These are phyloP conservation scores for Alternaria sp. DNA, from an alignment of 2,329 filamentous ascomycete genomes.

Conservation along the genomic window DNA sequence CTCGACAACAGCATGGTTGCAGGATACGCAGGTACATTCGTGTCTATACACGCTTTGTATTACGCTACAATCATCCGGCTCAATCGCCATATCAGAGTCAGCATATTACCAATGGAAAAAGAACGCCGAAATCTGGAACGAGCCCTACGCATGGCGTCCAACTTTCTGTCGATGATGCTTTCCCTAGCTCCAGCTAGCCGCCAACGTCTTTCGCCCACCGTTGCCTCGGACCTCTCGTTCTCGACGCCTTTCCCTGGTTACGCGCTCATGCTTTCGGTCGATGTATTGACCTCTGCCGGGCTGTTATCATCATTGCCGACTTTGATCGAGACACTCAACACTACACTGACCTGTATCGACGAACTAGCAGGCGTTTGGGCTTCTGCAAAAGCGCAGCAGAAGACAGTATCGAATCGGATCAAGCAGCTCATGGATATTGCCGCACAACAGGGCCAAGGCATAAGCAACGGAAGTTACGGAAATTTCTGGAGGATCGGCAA, in stretches of 20 bases:
- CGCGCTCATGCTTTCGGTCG: constrained; percentile 67
- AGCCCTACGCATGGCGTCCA: constrained; percentile 35
- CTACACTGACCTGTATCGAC: constrained; percentile 62
- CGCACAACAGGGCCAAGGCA: constrained; percentile 44
- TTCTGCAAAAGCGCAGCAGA: constrained; percentile 60
- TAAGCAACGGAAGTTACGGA: constrained; percentile 36
- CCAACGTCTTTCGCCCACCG: constrained; percentile 34
- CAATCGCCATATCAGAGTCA: constrained; percentile 61
- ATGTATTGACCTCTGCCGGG: constrained; percentile 69
- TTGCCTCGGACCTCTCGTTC: constrained; percentile 48
- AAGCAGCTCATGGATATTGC: constrained; percentile 52
- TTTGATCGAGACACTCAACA: constrained; percentile 62
- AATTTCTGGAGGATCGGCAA: constrained; percentile 46
- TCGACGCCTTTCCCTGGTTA: constrained; percentile 67
- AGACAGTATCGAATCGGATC: constrained; percentile 57
- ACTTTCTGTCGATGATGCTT: constrained; percentile 44
- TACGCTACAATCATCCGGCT: constrained; percentile 69
- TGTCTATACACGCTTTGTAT: constrained; percentile 72
- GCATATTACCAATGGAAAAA: constrained; percentile 34
- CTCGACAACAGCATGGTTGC: constrained; percentile 62
- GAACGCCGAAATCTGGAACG: constrained; percentile 41
- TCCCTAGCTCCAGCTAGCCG: constrained; percentile 34
- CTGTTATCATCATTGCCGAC: constrained; percentile 50
- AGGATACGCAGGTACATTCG: constrained; percentile 64
- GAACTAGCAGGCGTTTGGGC: constrained; percentile 67